Percentiles rank a stretch among this genome's conserved stretches.
These are phyloP conservation scores for Trichoderma asperellum DNA, from an alignment of 2,329 filamentous ascomycete genomes.

Conservation along the genomic window DNA sequence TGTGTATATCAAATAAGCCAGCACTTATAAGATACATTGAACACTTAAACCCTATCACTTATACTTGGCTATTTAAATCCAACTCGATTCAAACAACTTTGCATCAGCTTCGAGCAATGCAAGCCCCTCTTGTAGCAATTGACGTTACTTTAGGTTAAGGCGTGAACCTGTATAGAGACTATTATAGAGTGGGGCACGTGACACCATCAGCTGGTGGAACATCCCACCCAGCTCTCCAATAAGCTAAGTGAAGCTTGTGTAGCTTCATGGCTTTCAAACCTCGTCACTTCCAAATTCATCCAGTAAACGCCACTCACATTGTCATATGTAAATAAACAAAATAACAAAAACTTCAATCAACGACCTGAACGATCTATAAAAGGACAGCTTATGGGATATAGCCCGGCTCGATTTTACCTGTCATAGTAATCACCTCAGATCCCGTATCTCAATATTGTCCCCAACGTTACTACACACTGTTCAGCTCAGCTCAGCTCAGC, in stretches of 20 bases:
- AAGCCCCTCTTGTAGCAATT: background rate
- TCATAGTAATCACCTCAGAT: background rate
- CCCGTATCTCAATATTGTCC: background rate
- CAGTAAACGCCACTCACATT: background rate
- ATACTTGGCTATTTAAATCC: background rate
- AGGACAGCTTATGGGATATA: background rate
- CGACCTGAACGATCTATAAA: background rate
- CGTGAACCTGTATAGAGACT: too few relatives aligned
- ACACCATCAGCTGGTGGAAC: background rate
- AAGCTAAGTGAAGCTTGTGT: background rate
- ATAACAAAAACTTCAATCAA: background rate
- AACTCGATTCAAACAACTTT: background rate
- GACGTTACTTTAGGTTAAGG: background rate
- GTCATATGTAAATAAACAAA: background rate
- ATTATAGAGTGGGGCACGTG: background rate
- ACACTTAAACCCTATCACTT: background rate
- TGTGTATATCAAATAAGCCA: background rate
- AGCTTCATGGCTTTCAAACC: background rate
- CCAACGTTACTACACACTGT: background rate
- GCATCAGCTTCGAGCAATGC: background rate
- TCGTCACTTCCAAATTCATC: background rate
- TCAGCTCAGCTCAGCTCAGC: background rate
- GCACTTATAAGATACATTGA: background rate
- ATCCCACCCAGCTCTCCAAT: background rate
- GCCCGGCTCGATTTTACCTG: background rate